Base-by-base conservation (phyloP, 2,329 filamentous ascomycete genomes). In the Nemania sp. region DNA sequence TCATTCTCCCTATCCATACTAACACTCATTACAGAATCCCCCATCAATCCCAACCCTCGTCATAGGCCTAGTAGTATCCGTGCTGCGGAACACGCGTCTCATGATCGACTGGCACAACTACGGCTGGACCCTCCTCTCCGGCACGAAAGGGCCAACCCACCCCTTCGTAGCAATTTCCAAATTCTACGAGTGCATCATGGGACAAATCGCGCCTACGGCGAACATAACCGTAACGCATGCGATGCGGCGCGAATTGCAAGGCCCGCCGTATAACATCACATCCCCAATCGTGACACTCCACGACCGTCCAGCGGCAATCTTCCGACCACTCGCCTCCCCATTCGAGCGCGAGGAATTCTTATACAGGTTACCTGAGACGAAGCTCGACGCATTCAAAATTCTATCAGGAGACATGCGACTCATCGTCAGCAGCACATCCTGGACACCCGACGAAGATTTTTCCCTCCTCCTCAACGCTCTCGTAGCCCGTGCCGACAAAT, bases 21-120 rank as follows among this genome's bases (percentile, higher is more conserved):
- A 59, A 48, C 37, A 9, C 36, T 48, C 53, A 37, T 4, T 24
- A 60, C 72, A 97, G 80, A 99, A 97, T 64, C 94, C 94, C 6
- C 94, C 94, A 0, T 94, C 93, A 0, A 96, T 97, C 54, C 94
- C 94, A 0, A 96, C 91, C 0, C 82, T 99, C 19, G 82, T 87
- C 46, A 77, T 97, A 31, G 88, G 90, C 14, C 78, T 86, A 19
- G 57, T 92, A 3, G 79, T 90, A 42, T 90, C 89, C 65, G 82
- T 86, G 62, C 71, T 96, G 45, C 86, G 94, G 44, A 87, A 90
- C 63, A 96, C 90, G 33, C 83, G 83, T 52, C 80, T 99, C 3
- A 80, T 97, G 56, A 89, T 97, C 50, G 94, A 99, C 76, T 99
- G 94, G 94, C 94, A 99, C 77, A 99, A 99, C 73, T 97, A 97